Evolutionary conservation across 2,329 filamentous ascomycete genomes (phyloP).

Genomic region (Exophiala calicioides): DNA sequence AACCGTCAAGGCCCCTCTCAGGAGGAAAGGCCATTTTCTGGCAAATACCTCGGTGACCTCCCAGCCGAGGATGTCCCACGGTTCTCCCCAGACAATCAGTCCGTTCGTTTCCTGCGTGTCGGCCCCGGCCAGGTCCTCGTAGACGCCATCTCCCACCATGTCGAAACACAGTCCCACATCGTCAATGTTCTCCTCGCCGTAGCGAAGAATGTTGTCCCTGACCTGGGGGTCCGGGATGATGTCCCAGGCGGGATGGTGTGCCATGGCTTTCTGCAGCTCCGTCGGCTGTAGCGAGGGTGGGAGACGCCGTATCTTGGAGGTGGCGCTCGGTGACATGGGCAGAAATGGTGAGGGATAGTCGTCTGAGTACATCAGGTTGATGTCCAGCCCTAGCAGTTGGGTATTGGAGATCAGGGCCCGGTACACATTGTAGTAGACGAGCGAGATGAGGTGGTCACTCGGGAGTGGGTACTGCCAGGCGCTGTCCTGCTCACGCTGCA

Average conservation of each 20-base stretch:
- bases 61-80: slow-evolving; percentile 50
- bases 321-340: slow-evolving; percentile 19
- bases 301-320: slow-evolving; percentile 25
- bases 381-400: slow-evolving; percentile 33
- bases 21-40: slow-evolving; percentile 44
- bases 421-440: slow-evolving; percentile 41
- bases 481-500: slow-evolving; percentile 6
- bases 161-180: slow-evolving; percentile 42
- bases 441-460: slow-evolving; percentile 38
- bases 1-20: slow-evolving; percentile 13
- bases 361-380: slow-evolving; percentile 27
- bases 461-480: slow-evolving; percentile 25
- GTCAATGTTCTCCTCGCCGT: slow-evolving; percentile 36
- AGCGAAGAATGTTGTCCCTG: slow-evolving; percentile 43
- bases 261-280: slow-evolving; percentile 37
- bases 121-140: neutral
- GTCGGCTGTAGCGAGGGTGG: slow-evolving; percentile 42
- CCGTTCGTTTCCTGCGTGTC: slow-evolving; percentile 31
- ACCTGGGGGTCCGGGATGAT: slow-evolving; percentile 41
- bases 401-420: slow-evolving; percentile 37
- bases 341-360: slow-evolving; percentile 29
- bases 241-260: slow-evolving; percentile 47
- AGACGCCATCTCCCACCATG: slow-evolving; percentile 34
- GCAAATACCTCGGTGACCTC: slow-evolving; percentile 50
- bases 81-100: slow-evolving; percentile 53